These are phyloP conservation scores for Paramecium sonneborni DNA, from an alignment of 73 alveolate genomes.

Conservation along the genomic window DNA sequence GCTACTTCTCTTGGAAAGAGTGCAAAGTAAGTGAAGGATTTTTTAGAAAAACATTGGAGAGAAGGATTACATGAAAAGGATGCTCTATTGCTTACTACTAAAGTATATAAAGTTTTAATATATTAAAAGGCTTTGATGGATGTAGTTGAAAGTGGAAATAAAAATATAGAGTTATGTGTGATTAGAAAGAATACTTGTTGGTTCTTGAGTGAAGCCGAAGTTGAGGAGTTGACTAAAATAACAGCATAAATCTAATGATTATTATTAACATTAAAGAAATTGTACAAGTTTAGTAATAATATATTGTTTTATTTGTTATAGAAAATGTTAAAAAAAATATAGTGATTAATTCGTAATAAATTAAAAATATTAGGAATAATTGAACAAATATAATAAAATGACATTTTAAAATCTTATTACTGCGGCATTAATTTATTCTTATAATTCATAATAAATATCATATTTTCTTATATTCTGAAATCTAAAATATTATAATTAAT, in stretches of 20 bases:
- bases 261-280: neutral
- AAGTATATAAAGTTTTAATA: neutral
- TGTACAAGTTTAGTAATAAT: neutral
- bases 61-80: conserved; percentile 81
- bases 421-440: neutral
- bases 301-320: neutral
- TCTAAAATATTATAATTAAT: neutral
- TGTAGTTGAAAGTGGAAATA: conserved; percentile 93
- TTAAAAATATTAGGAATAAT: neutral
- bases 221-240: conserved; percentile 19
- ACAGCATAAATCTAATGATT: neutral
- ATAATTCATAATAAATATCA: neutral
- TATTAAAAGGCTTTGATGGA: conserved; percentile 79
- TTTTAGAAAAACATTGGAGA: conserved; percentile 85
- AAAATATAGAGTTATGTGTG: conserved; percentile 93
- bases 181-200: conserved; percentile 68
- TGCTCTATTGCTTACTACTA: conserved; percentile 81
- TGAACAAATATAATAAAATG: neutral
- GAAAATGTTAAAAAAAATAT: neutral
- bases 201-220: conserved; percentile 38
- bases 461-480: neutral
- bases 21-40: conserved; percentile 86
- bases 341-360: neutral
- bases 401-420: neutral
- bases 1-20: conserved; percentile 96